Percentiles rank a stretch among this genome's conserved stretches.
Evolutionary conservation across 768 basidiomycete genomes (phyloP).

Genomic region (Russula brevipes): DNA sequence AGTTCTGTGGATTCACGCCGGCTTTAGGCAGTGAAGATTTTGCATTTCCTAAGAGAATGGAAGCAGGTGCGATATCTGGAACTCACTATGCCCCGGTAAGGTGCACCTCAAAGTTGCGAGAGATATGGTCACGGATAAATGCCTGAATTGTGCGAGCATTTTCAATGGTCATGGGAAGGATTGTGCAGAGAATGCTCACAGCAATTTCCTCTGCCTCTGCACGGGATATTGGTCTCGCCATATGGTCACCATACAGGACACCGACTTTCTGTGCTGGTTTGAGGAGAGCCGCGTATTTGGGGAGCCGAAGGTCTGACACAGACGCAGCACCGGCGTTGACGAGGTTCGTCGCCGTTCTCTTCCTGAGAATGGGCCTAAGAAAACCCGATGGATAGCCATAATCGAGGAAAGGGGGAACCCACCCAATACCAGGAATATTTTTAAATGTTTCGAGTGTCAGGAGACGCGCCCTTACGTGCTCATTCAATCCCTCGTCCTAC

Average conservation of each 20-base stretch:
- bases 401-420: constrained; percentile 15
- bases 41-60: not conserved
- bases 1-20: constrained; percentile 42
- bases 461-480: constrained; percentile 30
- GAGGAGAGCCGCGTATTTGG: constrained; percentile 38
- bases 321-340: constrained; percentile 47
- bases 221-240: constrained; percentile 35
- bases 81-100: constrained; percentile 58
- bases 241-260: constrained; percentile 39
- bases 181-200: constrained; percentile 32
- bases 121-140: constrained; percentile 45
- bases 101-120: constrained; percentile 44
- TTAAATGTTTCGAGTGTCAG: constrained; percentile 33
- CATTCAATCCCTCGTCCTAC: constrained; percentile 22
- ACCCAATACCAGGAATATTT: constrained; percentile 48
- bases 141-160: constrained; percentile 33
- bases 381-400: not conserved
- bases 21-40: constrained; percentile 30
- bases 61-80: not conserved
- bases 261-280: constrained; percentile 36
- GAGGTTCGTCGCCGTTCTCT: constrained; percentile 39
- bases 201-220: constrained; percentile 42
- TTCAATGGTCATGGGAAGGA: not conserved
- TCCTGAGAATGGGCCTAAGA: constrained; percentile 14
- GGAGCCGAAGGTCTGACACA: constrained; percentile 38